A percentile compares a stretch with the other conserved stretches of the same genome.
Conservation (phyloP, 331 rosid species). For the Prunus yedoensis region DNA sequence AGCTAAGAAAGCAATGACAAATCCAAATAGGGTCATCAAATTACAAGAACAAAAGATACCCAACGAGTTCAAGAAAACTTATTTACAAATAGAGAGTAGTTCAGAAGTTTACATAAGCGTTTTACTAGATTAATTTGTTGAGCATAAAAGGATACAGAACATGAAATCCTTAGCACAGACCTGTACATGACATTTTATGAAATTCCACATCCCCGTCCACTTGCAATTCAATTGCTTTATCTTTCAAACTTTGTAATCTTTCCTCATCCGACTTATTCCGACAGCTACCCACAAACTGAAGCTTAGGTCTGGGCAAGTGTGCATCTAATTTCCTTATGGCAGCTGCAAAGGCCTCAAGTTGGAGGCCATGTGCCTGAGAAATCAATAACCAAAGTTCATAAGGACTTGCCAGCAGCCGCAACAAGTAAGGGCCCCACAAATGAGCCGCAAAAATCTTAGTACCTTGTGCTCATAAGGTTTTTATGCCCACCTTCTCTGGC, state of each 20-base stretch:
- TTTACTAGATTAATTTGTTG: background rate
- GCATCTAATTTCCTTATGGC: conserved; percentile 63
- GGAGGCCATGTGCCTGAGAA: conserved; percentile 83
- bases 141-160: background rate
- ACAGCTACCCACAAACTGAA: conserved; percentile 93
- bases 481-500: conserved; percentile 94
- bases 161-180: conserved; percentile 41
- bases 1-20: conserved; percentile 12
- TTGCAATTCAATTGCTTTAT: conserved; percentile 65
- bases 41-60: background rate
- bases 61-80: background rate
- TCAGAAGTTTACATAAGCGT: background rate
- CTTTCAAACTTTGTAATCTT: conserved; percentile 66
- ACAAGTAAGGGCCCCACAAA: conserved; percentile 37
- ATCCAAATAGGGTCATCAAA: background rate
- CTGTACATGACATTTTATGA: conserved; percentile 73
- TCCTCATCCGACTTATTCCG: conserved; percentile 84
- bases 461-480: conserved; percentile 50
- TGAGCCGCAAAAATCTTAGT: conserved; percentile 39
- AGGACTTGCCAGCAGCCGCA: conserved; percentile 14
- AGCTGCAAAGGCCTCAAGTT: conserved; percentile 86
- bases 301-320: conserved; percentile 64
- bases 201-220: conserved; percentile 74
- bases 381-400: conserved; percentile 27
- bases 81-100: background rate